Evolutionary conservation across 768 basidiomycete genomes (phyloP).

Genomic region (Podaxis pistillaris): DNA sequence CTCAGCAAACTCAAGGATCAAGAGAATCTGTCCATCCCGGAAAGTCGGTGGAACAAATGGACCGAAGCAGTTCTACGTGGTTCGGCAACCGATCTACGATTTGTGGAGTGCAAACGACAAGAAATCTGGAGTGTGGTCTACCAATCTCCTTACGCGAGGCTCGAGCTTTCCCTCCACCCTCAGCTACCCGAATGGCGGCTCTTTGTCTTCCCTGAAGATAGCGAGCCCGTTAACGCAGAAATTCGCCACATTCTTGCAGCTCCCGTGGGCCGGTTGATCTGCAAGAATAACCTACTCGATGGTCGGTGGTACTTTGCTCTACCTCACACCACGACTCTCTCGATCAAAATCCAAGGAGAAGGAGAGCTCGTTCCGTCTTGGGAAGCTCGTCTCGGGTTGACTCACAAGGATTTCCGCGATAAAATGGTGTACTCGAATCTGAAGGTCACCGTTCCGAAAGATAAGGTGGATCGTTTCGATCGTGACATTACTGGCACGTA

Average conservation of each 20-base stretch:
- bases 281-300: constrained; percentile 52
- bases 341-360: constrained; percentile 59
- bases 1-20: constrained; percentile 50
- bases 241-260: constrained; percentile 70
- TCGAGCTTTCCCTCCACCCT: constrained; percentile 77
- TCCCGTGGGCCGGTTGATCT: constrained; percentile 75
- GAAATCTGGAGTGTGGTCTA: constrained; percentile 84
- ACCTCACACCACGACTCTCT: constrained; percentile 54
- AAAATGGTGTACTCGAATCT: constrained; percentile 67
- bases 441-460: constrained; percentile 54
- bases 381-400: constrained; percentile 79
- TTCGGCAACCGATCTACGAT: constrained; percentile 65
- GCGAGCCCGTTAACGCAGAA: constrained; percentile 74
- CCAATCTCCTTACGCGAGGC: constrained; percentile 62
- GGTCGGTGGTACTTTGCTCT: constrained; percentile 84
- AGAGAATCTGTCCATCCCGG: constrained; percentile 41
- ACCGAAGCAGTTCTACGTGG: constrained; percentile 61
- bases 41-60: constrained; percentile 70
- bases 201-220: constrained; percentile 65
- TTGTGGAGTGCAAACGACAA: constrained; percentile 84
- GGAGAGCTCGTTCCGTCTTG: constrained; percentile 80
- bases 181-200: constrained; percentile 85
- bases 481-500: constrained; percentile 83
- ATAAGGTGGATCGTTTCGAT: constrained; percentile 54
- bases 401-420: constrained; percentile 60